Percentiles rank a stretch among this genome's conserved stretches.
Evolutionary conservation across 352 stramenopile species (phyloP).

Genomic region (Globisporangium spinosum): DNA sequence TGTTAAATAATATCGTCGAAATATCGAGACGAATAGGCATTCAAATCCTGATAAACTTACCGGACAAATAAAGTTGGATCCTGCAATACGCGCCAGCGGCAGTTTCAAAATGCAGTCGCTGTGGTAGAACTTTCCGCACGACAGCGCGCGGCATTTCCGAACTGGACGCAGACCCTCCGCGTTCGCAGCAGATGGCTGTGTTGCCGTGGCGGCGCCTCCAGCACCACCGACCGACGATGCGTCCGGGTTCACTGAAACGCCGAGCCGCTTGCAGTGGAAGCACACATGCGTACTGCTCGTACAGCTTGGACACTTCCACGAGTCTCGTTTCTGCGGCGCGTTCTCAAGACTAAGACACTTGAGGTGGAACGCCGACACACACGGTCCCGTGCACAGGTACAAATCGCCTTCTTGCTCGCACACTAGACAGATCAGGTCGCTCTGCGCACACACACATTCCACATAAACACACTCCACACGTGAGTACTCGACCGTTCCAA

Average conservation of each 20-base stretch:
- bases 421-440: constrained; percentile 62
- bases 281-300: constrained; percentile 54
- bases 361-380: constrained; percentile 69
- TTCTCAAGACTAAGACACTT: constrained; percentile 31
- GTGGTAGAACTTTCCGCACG: constrained; percentile 86
- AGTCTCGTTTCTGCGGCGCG: not conserved
- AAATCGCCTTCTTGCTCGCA: constrained; percentile 57
- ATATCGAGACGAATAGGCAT: not conserved
- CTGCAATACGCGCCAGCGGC: constrained; percentile 69
- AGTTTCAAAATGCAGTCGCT: constrained; percentile 77
- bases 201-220: not conserved
- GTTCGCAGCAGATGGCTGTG: not conserved
- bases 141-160: constrained; percentile 75
- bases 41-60: constrained; percentile 18
- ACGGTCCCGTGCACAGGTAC: constrained; percentile 59
- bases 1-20: not conserved
- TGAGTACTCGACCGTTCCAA: not conserved
- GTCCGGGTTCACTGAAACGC: constrained; percentile 25
- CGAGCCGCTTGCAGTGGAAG: constrained; percentile 76
- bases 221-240: not conserved
- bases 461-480: not conserved
- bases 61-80: constrained; percentile 82
- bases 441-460: constrained; percentile 19
- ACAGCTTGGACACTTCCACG: constrained; percentile 67
- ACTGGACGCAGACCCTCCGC: constrained; percentile 28